Evolutionary conservation across 805 yeast genomes (phyloP), one percentile per base, ranked within the genome.

Genomic region (Candida mattraensis): DNA sequence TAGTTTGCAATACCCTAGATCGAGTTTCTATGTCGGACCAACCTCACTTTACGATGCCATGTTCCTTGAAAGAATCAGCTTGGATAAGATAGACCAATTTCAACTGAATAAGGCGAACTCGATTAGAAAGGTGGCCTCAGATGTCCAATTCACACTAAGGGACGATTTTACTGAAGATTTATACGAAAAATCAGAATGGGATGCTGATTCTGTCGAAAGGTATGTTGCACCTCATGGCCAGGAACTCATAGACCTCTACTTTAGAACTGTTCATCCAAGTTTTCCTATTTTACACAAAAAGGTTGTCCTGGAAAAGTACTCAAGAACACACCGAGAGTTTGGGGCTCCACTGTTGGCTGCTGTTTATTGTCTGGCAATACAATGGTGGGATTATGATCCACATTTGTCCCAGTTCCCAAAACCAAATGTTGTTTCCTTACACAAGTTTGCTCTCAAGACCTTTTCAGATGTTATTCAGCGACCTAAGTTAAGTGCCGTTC

Each of bases 361-460:
- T 0, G 95, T 91, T 1, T 91, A 91, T 55, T 78, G 85, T 7
- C 64, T 89, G 39, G 95, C 97, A 0, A 73, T 86, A 28, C 91
- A 87, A 56, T 87, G 95, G 94, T 89, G 97, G 97, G 91, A 86
- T 47, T 81, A 80, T 56, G 89, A 81, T 51, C 84, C 94, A 2
- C 80, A 76, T 41, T 66, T 89, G 35, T 76, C 87, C 33, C 77
- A 85, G 15, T 78, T 75, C 36, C 80, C 88, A 0, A 84, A 86
- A 47, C 97, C 97, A 0, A 83, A 87, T 56, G 80, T 77, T 4
- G 76, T 74, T 7, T 77, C 80, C 2, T 63, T 91, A 37, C 80
- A 80, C 50, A 76, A 80, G 40, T 73, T 86, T 42, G 87, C 95
- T 1, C 58, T 79, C 27, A 68, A 66, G 35, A 72, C 83, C 1